Evolutionary conservation across 2,329 filamentous ascomycete species (phyloP).

Genomic region (Pyrenophora seminiperda): DNA sequence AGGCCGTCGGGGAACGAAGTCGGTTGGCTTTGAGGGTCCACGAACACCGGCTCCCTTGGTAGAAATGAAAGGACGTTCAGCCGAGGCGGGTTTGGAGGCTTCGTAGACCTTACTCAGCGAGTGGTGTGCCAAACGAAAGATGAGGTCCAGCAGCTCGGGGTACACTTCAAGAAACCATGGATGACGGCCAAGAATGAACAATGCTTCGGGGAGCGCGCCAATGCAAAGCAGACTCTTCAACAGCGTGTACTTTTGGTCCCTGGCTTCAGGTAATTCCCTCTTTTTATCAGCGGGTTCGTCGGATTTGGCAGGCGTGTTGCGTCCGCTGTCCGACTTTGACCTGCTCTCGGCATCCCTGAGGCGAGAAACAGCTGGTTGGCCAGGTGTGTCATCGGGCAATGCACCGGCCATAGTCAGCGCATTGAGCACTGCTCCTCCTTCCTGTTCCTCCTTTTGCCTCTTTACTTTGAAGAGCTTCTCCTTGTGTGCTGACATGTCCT

Average conservation of each 20-base stretch:
- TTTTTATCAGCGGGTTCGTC: conserved; percentile 51
- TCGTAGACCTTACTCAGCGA: conserved; percentile 78
- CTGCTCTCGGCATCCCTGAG: conserved; percentile 63
- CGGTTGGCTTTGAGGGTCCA: conserved; percentile 65
- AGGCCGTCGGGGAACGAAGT: conserved; percentile 66
- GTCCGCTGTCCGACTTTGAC: conserved; percentile 52
- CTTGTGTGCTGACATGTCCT: conserved; percentile 77
- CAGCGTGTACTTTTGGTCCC: conserved; percentile 85
- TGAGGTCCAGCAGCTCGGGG: conserved; percentile 76
- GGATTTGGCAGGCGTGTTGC: conserved; percentile 48
- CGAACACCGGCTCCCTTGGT: conserved; percentile 53
- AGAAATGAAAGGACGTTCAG: conserved; percentile 49
- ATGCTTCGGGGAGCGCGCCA: conserved; percentile 87
- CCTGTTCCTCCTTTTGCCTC: conserved; percentile 71
- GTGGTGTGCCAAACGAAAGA: conserved; percentile 84
- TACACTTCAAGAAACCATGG: conserved; percentile 89
- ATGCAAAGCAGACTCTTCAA: conserved; percentile 86
- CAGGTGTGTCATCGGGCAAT: conserved; percentile 78
- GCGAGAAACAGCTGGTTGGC: conserved; percentile 47
- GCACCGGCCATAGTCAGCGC: conserved; percentile 86
- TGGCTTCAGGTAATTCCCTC: conserved; percentile 69
- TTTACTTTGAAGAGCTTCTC: conserved; percentile 69
- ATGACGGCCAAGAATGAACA: conserved; percentile 90
- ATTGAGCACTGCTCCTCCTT: conserved; percentile 72
- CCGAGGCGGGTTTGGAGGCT: conserved; percentile 54